Evolutionary conservation across 2,329 filamentous ascomycete genomes (phyloP), one percentile per base, ranked within the genome.

Genomic region (Sphaerulina vaccinii): DNA sequence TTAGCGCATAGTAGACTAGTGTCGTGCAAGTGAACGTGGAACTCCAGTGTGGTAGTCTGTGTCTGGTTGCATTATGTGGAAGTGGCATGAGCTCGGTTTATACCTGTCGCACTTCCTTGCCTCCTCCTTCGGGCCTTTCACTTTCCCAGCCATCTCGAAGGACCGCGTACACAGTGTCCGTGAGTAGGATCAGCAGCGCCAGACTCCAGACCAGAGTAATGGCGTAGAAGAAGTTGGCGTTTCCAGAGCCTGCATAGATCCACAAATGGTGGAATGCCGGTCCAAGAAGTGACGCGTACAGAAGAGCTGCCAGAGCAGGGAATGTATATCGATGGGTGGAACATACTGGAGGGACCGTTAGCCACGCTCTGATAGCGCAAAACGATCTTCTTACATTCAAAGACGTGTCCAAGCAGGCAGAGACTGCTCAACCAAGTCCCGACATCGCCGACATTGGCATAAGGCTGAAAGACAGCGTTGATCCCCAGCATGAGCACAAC

Each of bases 211-310:
- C 93, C n/a, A 99, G 75, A 0, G 93, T 99, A 64, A 99, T 97
- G 59, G 93, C 93, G 68, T 99, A 99, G 74, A 99, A 99, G 75
- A 99, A 99, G 70, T 99, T 99, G 53, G 93, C 93, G 65, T 99
- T 99, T 22, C 93, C 93, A 51, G 90, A 96, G 43, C 93, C 93
- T 2, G 93, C 93, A 67, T 97, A 99, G 52, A 99, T 92, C 93
- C 93, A 99, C 4, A 99, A 77, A 68, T 99, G 86, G 69, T 97
- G 96, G 68, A 99, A 99, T 0, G 91, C 90, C 1, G 93, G 93
- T 0, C 93, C 93, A 0, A 99, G 79, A 56, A 96, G 85, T 2
- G 86, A 87, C 19, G 90, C 86, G 70, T 99, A 99, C 8, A 97
- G 75, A 33, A 99, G 79, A 1, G 88, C 87, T 0, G 90, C 85